Evolutionary conservation across 345 rosid species (phyloP).

Genomic region (Odontarrhena argentea): DNA sequence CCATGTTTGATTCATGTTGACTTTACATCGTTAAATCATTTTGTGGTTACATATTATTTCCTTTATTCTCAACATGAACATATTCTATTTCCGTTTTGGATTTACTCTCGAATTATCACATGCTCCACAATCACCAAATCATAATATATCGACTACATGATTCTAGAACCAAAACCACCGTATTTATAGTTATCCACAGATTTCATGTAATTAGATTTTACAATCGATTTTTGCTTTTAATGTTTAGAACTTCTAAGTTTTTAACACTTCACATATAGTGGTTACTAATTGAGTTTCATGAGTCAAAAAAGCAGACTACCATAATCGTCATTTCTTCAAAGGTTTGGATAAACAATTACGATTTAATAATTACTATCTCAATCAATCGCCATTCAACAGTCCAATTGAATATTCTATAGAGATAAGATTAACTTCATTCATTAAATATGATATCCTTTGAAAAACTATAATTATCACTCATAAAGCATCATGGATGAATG

Average conservation of each 20-base stretch:
- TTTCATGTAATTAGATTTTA: too few species aligned
- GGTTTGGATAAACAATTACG: slow-evolving; percentile 32
- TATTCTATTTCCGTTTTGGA: slow-evolving; percentile 21
- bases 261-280: slow-evolving; percentile 20
- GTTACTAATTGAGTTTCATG: neutral
- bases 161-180: neutral
- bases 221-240: too few species aligned
- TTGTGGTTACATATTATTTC: slow-evolving; percentile 22
- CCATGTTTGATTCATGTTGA: slow-evolving; percentile 54
- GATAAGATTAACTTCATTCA: slow-evolving; percentile 34
- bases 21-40: slow-evolving; percentile 36
- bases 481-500: slow-evolving; percentile 35
- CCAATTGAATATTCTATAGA: slow-evolving; percentile 34
- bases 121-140: slow-evolving; percentile 32
- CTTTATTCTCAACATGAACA: slow-evolving; percentile 14
- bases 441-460: slow-evolving; percentile 29
- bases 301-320: slow-evolving; percentile 30
- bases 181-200: neutral
- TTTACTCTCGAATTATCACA: slow-evolving; percentile 27
- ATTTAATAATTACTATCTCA: slow-evolving; percentile 36
- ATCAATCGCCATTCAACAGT: slow-evolving; percentile 36
- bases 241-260: neutral
- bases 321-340: slow-evolving; percentile 18
- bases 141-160: neutral
- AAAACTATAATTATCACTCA: slow-evolving; percentile 23